These are phyloP conservation scores for Alloteropsis semialata DNA, from an alignment of 176 grass and related monocot species.

Conservation along the genomic window DNA sequence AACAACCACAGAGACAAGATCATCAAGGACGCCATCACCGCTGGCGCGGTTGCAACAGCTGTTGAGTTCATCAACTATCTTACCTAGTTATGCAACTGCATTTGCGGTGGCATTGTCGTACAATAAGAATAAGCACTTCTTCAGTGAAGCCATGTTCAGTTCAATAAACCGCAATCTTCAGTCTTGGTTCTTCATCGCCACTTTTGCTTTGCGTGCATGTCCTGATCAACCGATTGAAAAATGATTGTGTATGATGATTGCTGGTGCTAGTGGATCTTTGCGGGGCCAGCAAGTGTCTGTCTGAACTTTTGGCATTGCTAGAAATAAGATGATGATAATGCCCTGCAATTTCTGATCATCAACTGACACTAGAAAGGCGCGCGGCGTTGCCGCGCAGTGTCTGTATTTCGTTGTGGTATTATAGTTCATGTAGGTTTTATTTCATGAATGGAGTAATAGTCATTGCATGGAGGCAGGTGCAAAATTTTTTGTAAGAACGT, in stretches of 20 bases:
- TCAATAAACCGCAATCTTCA: background rate
- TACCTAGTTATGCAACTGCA: slow-evolving; percentile 38
- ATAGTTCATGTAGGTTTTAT: too few relatives aligned
- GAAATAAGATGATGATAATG: background rate
- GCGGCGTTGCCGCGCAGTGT: too few relatives aligned
- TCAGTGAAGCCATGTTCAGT: background rate
- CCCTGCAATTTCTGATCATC: background rate
- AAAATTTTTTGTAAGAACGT: too few relatives aligned
- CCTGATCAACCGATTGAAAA: background rate
- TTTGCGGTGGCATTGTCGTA: background rate
- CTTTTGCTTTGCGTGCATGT: background rate
- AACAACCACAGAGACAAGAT: slow-evolving; percentile 60
- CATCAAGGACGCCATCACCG: slow-evolving; percentile 68
- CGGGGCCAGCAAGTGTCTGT: background rate
- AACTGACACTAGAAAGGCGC: too few relatives aligned
- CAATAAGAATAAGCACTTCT: slow-evolving; percentile 23
- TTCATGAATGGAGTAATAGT: too few relatives aligned
- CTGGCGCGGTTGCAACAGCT: slow-evolving; percentile 67
- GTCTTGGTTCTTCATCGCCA: background rate
- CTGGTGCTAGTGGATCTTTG: background rate
- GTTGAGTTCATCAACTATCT: slow-evolving; percentile 72
- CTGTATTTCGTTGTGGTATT: too few relatives aligned
- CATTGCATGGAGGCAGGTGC: too few relatives aligned
- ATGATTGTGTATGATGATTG: background rate
- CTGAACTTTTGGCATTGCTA: background rate